Evolutionary conservation across 192 early-diverging fungal species (phyloP), one percentile per base, ranked within the genome.

Genomic region (Phycomyces blakesleeanus): DNA sequence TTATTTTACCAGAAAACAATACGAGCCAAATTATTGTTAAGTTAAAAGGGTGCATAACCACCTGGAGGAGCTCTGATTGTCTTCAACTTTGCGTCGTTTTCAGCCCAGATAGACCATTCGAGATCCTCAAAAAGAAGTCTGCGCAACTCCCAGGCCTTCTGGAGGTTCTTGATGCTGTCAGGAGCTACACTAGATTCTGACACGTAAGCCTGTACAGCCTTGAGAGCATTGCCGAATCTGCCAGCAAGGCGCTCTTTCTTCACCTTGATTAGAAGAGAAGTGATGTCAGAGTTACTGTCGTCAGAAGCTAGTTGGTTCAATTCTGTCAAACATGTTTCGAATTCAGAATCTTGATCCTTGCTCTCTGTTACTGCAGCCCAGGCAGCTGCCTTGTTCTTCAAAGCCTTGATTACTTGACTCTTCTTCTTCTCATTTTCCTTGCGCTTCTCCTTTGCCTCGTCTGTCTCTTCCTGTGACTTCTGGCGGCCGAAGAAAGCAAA

Each of bases 401-500:
- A 73, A 8, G 92, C 90, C 7, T 64, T 64, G 10, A 89, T 64
- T 20, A 93, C 67, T 26, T 83, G 83, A 10, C 78, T 76, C 73
- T 90, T 91, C 51, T 82, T 85, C 41, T 79, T 69, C 21, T 95
- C 93, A 56, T 87, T 88, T 42, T 90, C 87, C 74, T 92, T 83
- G 75, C 81, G 81, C 16, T 76, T 81, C 16, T 85, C 82, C 37
- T 79, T 82, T 41, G 57, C 62, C 12, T 82, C 76, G 11, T 78
- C 65, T 0, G 75, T 72, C 66, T 73, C 68, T 60, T 73, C 73
- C 34, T 72, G 69, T 18, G 82, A 80, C 12, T 68, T 80, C 58
- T 85, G 75, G 11, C 85, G 66, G 8, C 86, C 88, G 69, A 85
- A 86, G 71, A 82, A 89, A 50, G 74, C 67, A 1, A 86, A 86